Conservation (phyloP, 2,329 filamentous ascomycete genomes). For the Chaetomium globosum region DNA sequence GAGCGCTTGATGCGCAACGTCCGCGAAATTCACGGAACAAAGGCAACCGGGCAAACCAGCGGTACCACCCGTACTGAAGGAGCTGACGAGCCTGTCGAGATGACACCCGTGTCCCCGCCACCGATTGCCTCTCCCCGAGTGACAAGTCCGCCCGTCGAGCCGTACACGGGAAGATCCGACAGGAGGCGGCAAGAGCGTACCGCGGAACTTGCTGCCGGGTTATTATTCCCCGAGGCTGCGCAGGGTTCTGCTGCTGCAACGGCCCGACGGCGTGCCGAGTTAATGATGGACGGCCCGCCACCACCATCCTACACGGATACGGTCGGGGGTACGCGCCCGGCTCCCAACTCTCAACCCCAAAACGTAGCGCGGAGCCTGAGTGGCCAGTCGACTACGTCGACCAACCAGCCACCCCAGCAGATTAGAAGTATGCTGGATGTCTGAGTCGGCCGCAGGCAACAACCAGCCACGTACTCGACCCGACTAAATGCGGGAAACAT, state of each 20-base stretch:
- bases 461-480: neutral
- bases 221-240: slow-evolving; percentile 53
- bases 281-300: slow-evolving; percentile 49
- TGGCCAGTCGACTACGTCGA: slow-evolving; percentile 51
- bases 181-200: slow-evolving; percentile 50
- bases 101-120: slow-evolving; percentile 39
- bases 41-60: slow-evolving; percentile 37
- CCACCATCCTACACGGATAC: slow-evolving; percentile 32
- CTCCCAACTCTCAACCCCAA: neutral
- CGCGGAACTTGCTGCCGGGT: slow-evolving; percentile 47
- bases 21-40: slow-evolving; percentile 55
- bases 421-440: slow-evolving; percentile 62
- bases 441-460: slow-evolving; percentile 36
- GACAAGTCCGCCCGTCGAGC: slow-evolving; percentile 29
- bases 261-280: slow-evolving; percentile 44
- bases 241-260: slow-evolving; percentile 40
- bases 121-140: slow-evolving; percentile 25
- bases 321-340: neutral
- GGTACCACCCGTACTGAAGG: slow-evolving; percentile 34
- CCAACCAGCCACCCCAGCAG: slow-evolving; percentile 55
- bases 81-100: slow-evolving; percentile 33
- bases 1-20: slow-evolving; percentile 60
- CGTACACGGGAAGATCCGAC: slow-evolving; percentile 50
- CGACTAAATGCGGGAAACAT: neutral
- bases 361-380: slow-evolving; percentile 50